A percentile compares a stretch with the other conserved stretches of the same genome.
Conservation (phyloP, 352 stramenopile species). For the Phytophthora ohioensis region DNA sequence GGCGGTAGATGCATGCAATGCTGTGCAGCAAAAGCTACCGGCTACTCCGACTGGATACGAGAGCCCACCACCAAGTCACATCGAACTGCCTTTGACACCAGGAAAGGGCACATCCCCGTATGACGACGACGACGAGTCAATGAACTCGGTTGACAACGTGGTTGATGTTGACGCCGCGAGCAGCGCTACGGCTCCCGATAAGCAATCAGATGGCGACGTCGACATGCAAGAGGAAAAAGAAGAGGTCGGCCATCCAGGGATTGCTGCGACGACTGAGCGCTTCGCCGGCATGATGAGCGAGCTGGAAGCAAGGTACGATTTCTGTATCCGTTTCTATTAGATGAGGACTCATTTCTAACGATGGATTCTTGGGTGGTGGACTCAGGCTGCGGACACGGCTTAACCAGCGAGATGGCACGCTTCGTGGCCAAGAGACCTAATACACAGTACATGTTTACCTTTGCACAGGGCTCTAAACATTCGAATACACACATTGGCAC, state of each 20-base stretch:
- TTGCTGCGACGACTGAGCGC: not conserved
- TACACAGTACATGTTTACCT: conserved; percentile 19
- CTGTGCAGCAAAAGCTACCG: no score
- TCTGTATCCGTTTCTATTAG: not conserved
- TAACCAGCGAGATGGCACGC: conserved; percentile 9
- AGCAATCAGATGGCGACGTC: not conserved
- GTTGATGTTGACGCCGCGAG: not conserved
- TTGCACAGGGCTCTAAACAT: conserved; percentile 14
- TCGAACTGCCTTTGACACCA: not conserved
- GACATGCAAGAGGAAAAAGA: not conserved
- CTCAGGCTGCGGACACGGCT: conserved; percentile 15
- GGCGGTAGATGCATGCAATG: no score
- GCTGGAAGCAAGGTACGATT: conserved; percentile 12
- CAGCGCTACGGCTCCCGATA: not conserved
- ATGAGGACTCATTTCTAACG: not conserved
- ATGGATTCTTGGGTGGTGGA: conserved; percentile 10
- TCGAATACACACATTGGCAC: not conserved
- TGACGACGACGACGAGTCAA: conserved; percentile 5
- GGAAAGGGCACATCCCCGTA: not conserved
- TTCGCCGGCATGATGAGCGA: not conserved
- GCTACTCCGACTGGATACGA: no score
- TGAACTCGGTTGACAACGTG: not conserved
- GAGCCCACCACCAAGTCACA: no score
- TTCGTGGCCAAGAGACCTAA: conserved; percentile 5
- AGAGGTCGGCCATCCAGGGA: not conserved